These are phyloP conservation scores for Aotearoamyces nothofagi DNA, from an alignment of 2,329 filamentous ascomycete species.

Conservation along the genomic window DNA sequence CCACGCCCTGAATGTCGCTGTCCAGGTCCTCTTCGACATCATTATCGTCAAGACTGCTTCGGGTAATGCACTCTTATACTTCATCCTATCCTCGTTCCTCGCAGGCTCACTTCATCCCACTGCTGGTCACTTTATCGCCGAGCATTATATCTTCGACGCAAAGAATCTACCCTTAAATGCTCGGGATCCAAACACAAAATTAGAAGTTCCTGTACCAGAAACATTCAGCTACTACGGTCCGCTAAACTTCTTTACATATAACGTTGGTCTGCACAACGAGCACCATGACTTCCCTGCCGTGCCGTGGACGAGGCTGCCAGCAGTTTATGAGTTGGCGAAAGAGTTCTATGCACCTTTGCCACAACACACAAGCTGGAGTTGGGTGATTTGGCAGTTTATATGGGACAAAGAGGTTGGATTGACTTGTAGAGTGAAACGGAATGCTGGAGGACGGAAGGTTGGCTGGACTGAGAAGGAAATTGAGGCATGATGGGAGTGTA, in stretches of 20 bases:
- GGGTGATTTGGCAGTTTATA: slow-evolving; percentile 93
- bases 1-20: slow-evolving; percentile 66
- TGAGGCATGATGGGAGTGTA: no score
- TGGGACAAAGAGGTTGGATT: slow-evolving; percentile 79
- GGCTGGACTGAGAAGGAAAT: slow-evolving; percentile 57
- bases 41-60: slow-evolving; percentile 46
- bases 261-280: slow-evolving; percentile 95
- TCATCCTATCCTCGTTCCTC: slow-evolving; percentile 81
- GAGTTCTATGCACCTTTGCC: slow-evolving; percentile 91
- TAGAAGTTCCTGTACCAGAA: slow-evolving; percentile 56
- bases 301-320: slow-evolving; percentile 77
- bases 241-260: slow-evolving; percentile 87
- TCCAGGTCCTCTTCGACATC: slow-evolving; percentile 67
- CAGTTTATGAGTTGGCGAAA: slow-evolving; percentile 61
- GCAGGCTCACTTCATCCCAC: slow-evolving; percentile 88
- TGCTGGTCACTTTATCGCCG: slow-evolving; percentile 95
- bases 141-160: slow-evolving; percentile 77
- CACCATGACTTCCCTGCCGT: slow-evolving; percentile 98
- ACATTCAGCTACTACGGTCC: slow-evolving; percentile 95
- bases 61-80: slow-evolving; percentile 57
- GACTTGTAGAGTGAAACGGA: slow-evolving; percentile 85
- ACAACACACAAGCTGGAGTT: slow-evolving; percentile 76
- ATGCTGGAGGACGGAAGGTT: slow-evolving; percentile 55
- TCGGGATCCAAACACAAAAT: slow-evolving; percentile 38
- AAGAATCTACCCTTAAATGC: slow-evolving; percentile 33